phyloP scores from a whole-genome alignment of 768 basidiomycete species.

The Leccinellum rugosiceps region DNA sequence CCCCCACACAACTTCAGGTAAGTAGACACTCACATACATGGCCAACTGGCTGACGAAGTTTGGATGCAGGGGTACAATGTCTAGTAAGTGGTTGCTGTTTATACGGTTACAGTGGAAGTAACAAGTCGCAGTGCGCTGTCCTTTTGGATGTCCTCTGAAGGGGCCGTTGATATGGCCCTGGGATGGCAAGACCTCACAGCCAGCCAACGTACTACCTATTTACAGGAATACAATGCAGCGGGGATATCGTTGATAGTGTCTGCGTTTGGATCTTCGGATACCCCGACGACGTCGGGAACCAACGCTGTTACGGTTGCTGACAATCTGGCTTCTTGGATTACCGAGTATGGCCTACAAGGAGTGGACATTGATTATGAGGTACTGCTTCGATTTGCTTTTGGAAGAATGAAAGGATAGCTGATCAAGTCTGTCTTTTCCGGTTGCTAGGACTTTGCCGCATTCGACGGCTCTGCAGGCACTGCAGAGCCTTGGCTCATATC shows the following conservation, averaged over 20 bases:
- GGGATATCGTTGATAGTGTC: constrained; percentile 59
- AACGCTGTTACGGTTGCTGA: constrained; percentile 39
- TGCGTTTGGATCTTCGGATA: constrained; percentile 41
- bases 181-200: constrained; percentile 40
- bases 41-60: not conserved
- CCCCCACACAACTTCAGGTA: constrained; percentile 41
- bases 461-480: constrained; percentile 35
- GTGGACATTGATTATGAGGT: constrained; percentile 54
- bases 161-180: constrained; percentile 43
- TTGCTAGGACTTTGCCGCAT: constrained; percentile 55
- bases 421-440: not conserved
- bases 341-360: constrained; percentile 44
- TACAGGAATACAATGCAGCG: constrained; percentile 48
- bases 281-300: constrained; percentile 39
- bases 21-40: not conserved
- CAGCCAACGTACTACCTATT: constrained; percentile 38
- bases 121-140: constrained; percentile 32
- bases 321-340: constrained; percentile 44
- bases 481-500: constrained; percentile 45
- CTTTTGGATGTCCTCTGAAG: constrained; percentile 37
- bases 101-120: not conserved
- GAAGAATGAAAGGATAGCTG: not conserved
- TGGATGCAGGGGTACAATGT: constrained; percentile 31
- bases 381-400: not conserved
- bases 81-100: constrained; percentile 20